Evolutionary conservation across 2,329 filamentous ascomycete genomes (phyloP), one percentile per base, ranked within the genome.

Genomic region (Diaporthe sp.): DNA sequence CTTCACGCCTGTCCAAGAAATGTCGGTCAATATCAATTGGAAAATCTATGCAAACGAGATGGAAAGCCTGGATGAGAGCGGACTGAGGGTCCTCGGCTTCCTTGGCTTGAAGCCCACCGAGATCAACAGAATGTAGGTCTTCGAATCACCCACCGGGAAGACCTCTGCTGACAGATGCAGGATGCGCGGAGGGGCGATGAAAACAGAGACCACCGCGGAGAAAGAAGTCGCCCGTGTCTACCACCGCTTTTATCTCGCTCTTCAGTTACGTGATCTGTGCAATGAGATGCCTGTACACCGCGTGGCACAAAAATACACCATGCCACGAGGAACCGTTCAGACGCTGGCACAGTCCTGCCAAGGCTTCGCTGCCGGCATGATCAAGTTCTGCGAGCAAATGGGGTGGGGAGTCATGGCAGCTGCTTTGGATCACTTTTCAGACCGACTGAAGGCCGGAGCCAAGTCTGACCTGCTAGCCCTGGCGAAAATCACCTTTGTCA

Each of bases 311-410:
- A 94, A 94, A 80, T 96, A 94, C 81, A 89, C 91, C 76, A 90
- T 91, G 75, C 91, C 93, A 12, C 89, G 94, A 28, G 94, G 94
- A 2, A 88, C 89, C 7, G 90, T 95, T 15, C 94, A 96, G 82
- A 94, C 88, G 28, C 86, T 95, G 2, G 90, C 93, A 3, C 93
- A 95, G 79, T 93, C 92, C 1, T 95, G 94, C 78, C 92, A 95
- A 78, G 94, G 94, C 0, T 96, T 95, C 80, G 94, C 93, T 4
- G 92, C 93, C 2, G 93, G 93, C 4, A 94, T 95, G 87, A 91
- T 95, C 76, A 95, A 94, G 78, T 95, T 95, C 80, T 95, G 94
- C 80, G 89, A 94, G 78, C 88, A 91, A 25, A 95, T 96, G 94
- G 91, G 89, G 2, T 95, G 93, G 93, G 90, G 92, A 1, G 91